Evolutionary conservation across 2,329 filamentous ascomycete species (phyloP).

Genomic region (Diaporthe vexans): DNA sequence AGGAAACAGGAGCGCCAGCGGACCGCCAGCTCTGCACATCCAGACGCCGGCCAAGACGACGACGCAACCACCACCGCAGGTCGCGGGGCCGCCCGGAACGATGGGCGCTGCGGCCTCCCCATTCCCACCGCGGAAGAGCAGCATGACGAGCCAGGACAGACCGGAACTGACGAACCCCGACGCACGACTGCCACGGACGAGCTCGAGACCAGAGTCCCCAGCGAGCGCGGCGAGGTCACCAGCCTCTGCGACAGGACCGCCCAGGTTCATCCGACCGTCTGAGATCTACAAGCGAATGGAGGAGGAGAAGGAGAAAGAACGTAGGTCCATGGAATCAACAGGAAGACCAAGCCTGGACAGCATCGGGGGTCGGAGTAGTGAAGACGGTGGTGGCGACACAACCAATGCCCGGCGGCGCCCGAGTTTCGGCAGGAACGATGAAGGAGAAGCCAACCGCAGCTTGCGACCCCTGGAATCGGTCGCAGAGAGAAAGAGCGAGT

Average conservation of each 20-base stretch:
- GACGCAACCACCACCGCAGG: constrained; percentile 14
- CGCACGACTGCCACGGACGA: constrained; percentile 42
- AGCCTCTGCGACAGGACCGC: constrained; percentile 61
- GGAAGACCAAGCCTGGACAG: constrained; percentile 68
- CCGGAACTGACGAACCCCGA: constrained; percentile 45
- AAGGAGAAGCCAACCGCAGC: constrained; percentile 52
- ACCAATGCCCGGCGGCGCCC: constrained; percentile 42
- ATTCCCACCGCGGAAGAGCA: constrained; percentile 74
- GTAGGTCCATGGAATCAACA: constrained; percentile 69
- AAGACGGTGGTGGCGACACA: constrained; percentile 44
- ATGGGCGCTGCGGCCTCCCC: constrained; percentile 50
- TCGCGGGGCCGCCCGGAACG: constrained; percentile 24
- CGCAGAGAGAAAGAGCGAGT: constrained; percentile 71
- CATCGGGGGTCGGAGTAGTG: constrained; percentile 48
- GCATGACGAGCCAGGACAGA: constrained; percentile 64
- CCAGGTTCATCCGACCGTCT: constrained; percentile 78
- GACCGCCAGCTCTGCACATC: constrained; percentile 44
- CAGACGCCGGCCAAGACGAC: constrained; percentile 42
- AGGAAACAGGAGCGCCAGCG: constrained; percentile 43
- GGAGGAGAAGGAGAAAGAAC: constrained; percentile 72
- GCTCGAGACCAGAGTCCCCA: constrained; percentile 57
- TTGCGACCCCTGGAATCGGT: constrained; percentile 65
- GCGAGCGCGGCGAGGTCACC: constrained; percentile 49
- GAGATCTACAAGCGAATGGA: constrained; percentile 83
- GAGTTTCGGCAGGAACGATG: constrained; percentile 52